Evolutionary conservation across 2,329 filamentous ascomycete genomes (phyloP).

Genomic region (Geosmithia morbida): DNA sequence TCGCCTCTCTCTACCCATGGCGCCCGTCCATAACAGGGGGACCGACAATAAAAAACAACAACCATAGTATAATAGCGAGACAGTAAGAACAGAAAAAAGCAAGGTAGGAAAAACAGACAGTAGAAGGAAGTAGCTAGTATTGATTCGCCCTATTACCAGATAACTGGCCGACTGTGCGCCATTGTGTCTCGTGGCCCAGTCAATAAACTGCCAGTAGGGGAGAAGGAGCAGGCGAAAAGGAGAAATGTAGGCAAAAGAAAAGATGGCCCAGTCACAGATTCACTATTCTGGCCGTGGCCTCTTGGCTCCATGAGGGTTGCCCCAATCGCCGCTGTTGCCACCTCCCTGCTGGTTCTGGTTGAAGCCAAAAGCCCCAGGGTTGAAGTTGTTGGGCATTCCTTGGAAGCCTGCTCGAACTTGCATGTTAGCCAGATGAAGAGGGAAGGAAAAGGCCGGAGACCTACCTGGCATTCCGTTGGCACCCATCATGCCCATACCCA

Average conservation of each 20-base stretch:
- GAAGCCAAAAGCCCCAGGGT: constrained; percentile 51
- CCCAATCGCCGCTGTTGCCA: constrained; percentile 42
- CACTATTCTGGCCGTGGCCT: constrained; percentile 55
- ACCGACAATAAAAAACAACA: not conserved
- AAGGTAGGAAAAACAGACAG: too few relatives aligned
- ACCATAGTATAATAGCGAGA: too few relatives aligned
- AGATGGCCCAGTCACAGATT: not conserved
- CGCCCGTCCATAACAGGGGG: not conserved
- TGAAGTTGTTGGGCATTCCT: constrained; percentile 56
- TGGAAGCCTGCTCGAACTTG: constrained; percentile 38
- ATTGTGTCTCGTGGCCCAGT: not conserved
- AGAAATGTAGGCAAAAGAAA: not conserved
- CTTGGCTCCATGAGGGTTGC: constrained; percentile 74
- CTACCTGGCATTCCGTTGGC: constrained; percentile 24
- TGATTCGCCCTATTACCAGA: not conserved
- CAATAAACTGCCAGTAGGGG: not conserved
- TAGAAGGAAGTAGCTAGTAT: not conserved
- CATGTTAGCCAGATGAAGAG: not conserved
- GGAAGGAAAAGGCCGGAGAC: constrained; percentile 1
- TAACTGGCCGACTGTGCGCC: not conserved
- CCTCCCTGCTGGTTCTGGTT: constrained; percentile 29
- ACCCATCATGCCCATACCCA: constrained; percentile 41
- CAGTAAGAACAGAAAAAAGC: not conserved
- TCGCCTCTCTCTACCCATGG: not conserved
- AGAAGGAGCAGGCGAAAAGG: not conserved